Conservation (phyloP, 208 protist genomes). For the Acanthamoeba sp. region DNA sequence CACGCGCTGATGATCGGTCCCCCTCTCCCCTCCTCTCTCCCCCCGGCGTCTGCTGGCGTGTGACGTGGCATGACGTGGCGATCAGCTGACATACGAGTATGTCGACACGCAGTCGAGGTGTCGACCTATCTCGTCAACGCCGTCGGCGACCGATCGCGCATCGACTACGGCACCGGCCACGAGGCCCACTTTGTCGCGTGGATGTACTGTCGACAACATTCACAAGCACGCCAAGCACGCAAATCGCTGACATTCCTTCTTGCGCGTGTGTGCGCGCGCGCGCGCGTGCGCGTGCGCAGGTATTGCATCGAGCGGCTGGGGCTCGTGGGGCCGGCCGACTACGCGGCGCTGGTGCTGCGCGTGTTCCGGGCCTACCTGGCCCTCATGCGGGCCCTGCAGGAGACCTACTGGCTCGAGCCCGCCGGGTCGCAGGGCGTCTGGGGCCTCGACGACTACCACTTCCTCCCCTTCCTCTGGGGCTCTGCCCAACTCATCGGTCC, state of each 20-base stretch:
- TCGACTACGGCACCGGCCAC: conserved; percentile 99
- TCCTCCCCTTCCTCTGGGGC: conserved; percentile 98
- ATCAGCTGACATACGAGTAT: not conserved
- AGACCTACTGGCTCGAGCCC: conserved; percentile 94
- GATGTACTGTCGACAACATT: conserved; percentile 91
- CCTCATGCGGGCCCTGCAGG: conserved; percentile 93
- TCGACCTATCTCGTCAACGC: conserved; percentile 93
- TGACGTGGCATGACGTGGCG: not conserved
- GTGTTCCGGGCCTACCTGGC: conserved; percentile 94
- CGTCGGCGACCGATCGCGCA: conserved; percentile 96
- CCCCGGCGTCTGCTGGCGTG: too few species aligned
- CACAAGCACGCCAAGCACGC: too few species aligned
- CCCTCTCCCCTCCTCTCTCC: not conserved
- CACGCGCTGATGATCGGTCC: not conserved
- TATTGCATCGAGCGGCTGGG: conserved; percentile 83
- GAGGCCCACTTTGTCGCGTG: conserved; percentile 98
- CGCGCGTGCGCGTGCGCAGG: too few species aligned
- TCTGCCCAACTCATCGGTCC: conserved; percentile 95
- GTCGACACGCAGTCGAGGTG: not conserved
- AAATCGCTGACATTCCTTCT: too few species aligned
- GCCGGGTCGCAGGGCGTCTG: conserved; percentile 98
- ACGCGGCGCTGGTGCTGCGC: conserved; percentile 90
- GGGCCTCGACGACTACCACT: conserved; percentile 99
- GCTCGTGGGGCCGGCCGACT: conserved; percentile 84
- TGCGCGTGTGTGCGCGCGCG: too few species aligned